These are phyloP conservation scores for Salvia sclarea DNA, from an alignment of 305 asterid genomes.

Conservation along the genomic window DNA sequence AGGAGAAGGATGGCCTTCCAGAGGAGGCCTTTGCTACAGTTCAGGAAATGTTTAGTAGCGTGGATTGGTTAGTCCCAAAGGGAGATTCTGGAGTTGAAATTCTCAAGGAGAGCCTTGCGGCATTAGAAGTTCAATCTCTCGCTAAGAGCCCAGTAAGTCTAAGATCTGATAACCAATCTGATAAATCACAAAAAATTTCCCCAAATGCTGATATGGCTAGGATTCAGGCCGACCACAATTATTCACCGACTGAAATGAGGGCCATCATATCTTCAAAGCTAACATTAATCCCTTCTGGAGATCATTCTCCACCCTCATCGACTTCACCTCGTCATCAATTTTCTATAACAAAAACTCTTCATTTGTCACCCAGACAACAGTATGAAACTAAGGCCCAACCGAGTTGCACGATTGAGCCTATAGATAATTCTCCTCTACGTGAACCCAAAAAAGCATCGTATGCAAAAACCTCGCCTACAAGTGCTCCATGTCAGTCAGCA, in stretches of 20 bases:
- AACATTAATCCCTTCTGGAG: slow-evolving; percentile 35
- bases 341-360: slow-evolving; percentile 28
- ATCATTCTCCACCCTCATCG: slow-evolving; percentile 40
- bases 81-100: slow-evolving; percentile 62
- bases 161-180: slow-evolving; percentile 37
- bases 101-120: slow-evolving; percentile 54
- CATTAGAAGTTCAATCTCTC: slow-evolving; percentile 38
- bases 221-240: slow-evolving; percentile 35
- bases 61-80: slow-evolving; percentile 81
- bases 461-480: slow-evolving; percentile 36
- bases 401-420: slow-evolving; percentile 31
- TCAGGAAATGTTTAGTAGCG: slow-evolving; percentile 81
- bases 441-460: slow-evolving; percentile 35
- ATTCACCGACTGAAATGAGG: slow-evolving; percentile 39
- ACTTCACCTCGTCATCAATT: slow-evolving; percentile 35
- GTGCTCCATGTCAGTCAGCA: slow-evolving; percentile 41
- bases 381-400: slow-evolving; percentile 30
- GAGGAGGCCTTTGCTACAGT: slow-evolving; percentile 92
- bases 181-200: slow-evolving; percentile 37
- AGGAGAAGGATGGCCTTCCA: slow-evolving; percentile 96
- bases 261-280: slow-evolving; percentile 31
- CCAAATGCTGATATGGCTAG: slow-evolving; percentile 37
- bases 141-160: slow-evolving; percentile 36
- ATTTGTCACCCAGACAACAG: slow-evolving; percentile 29
- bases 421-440: slow-evolving; percentile 32